Evolutionary conservation across 768 basidiomycete genomes (phyloP).

Genomic region (Candolleomyces eurysporus): DNA sequence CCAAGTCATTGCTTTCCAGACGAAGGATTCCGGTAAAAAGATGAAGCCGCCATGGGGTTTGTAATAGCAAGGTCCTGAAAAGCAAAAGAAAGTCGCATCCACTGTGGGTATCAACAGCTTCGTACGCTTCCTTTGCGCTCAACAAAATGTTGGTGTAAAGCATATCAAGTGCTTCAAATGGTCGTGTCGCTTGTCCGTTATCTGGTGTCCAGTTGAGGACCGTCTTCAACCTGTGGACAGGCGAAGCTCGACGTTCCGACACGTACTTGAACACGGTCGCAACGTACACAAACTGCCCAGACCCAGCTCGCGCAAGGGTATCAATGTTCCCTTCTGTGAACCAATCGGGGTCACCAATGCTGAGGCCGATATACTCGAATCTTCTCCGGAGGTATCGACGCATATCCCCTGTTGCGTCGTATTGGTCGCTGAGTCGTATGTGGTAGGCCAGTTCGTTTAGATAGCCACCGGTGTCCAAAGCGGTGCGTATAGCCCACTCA

Average conservation of each 20-base stretch:
- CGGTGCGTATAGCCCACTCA: neutral
- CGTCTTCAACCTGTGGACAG: neutral
- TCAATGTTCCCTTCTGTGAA: neutral
- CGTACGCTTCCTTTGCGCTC: neutral
- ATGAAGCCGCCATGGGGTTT: no score
- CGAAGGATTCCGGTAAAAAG: no score
- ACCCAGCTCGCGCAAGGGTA: neutral
- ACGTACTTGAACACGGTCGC: conserved; percentile 1
- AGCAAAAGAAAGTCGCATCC: neutral
- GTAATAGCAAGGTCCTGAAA: neutral
- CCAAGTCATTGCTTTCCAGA: neutral
- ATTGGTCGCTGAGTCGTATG: neutral
- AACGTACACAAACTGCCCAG: conserved; percentile 5
- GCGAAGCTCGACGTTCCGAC: neutral
- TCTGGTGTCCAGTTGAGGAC: neutral
- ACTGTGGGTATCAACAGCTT: neutral
- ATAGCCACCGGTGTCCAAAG: neutral
- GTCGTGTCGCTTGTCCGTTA: neutral
- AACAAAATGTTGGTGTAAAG: neutral
- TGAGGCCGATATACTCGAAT: neutral
- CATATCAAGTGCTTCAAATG: neutral
- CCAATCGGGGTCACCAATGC: neutral
- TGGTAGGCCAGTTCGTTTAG: neutral
- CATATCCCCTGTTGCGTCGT: neutral
- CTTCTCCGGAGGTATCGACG: neutral